phyloP scores from a whole-genome alignment of 169 alveolate genomes.

The Eimeria tenella region DNA sequence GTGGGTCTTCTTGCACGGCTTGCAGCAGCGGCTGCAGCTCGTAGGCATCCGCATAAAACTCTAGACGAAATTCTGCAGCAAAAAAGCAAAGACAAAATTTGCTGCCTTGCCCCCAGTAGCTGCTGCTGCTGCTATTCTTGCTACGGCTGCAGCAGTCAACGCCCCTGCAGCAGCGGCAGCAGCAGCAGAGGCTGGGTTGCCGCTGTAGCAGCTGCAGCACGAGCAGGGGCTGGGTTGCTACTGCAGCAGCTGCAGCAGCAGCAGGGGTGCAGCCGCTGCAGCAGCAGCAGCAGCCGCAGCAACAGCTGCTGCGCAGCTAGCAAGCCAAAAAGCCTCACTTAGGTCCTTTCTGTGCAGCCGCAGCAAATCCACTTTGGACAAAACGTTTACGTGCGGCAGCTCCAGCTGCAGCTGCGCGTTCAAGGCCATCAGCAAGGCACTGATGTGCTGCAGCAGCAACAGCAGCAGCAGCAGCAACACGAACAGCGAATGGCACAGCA shows the following conservation, averaged over 20 bases:
- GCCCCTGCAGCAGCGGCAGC: not conserved
- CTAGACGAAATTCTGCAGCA: constrained; percentile 77
- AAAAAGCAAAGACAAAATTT: not conserved
- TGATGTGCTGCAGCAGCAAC: constrained; percentile 88
- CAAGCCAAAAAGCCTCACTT: not conserved
- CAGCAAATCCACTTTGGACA: constrained; percentile 93
- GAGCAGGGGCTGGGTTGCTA: not conserved
- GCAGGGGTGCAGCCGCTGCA: not conserved
- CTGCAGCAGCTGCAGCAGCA: not conserved
- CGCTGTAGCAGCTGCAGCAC: not conserved
- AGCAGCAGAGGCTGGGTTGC: not conserved
- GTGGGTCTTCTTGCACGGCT: constrained; percentile 33
- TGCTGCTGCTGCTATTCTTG: not conserved
- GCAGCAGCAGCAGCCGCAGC: not conserved
- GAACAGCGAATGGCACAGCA: not conserved
- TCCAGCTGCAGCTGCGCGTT: constrained; percentile 96
- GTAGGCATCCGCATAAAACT: constrained; percentile 77
- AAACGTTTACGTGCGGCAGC: constrained; percentile 96
- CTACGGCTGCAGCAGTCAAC: not conserved
- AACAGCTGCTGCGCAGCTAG: not conserved
- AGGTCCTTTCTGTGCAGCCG: constrained; percentile 86
- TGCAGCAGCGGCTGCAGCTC: constrained; percentile 66
- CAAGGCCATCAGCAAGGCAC: constrained; percentile 94
- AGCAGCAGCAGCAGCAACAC: not conserved
- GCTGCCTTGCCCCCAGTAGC: not conserved